These are phyloP conservation scores for Cocos nucifera DNA, from an alignment of 176 grass and related monocot species.

Conservation along the genomic window DNA sequence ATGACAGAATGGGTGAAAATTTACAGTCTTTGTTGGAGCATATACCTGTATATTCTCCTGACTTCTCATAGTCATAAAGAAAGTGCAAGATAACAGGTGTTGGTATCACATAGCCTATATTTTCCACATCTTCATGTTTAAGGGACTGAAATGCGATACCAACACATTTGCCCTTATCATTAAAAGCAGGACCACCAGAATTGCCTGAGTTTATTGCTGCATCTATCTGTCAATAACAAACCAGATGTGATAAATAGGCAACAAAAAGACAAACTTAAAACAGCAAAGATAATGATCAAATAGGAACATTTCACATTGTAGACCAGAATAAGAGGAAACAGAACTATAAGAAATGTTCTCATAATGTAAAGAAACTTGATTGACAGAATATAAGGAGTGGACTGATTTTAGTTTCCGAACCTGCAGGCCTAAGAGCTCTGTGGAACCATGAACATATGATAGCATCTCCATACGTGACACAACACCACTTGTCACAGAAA, in stretches of 20 bases:
- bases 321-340: conserved; percentile 2
- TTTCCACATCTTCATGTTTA: conserved; percentile 98
- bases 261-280: too few relatives aligned
- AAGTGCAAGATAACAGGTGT: conserved; percentile 94
- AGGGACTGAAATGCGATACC: conserved; percentile 99
- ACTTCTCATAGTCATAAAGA: conserved; percentile 84
- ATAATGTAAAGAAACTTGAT: background rate
- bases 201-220: conserved; percentile 99
- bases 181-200: conserved; percentile 94
- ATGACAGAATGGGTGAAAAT: too few relatives aligned
- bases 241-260: too few relatives aligned
- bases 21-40: background rate
- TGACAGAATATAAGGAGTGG: background rate
- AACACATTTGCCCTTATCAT: conserved; percentile 75
- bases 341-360: background rate
- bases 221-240: conserved; percentile 74
- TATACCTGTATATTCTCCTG: conserved; percentile 79
- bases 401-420: conserved; percentile 15
- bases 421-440: conserved; percentile 90
- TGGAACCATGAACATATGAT: conserved; percentile 97
- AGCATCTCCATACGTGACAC: conserved; percentile 97
- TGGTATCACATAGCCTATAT: conserved; percentile 97
- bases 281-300: too few relatives aligned
- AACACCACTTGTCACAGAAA: conserved; percentile 95
- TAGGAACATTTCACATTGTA: too few relatives aligned